Base-by-base conservation (phyloP, 768 basidiomycete genomes). In the Rhizopogon rudus region DNA sequence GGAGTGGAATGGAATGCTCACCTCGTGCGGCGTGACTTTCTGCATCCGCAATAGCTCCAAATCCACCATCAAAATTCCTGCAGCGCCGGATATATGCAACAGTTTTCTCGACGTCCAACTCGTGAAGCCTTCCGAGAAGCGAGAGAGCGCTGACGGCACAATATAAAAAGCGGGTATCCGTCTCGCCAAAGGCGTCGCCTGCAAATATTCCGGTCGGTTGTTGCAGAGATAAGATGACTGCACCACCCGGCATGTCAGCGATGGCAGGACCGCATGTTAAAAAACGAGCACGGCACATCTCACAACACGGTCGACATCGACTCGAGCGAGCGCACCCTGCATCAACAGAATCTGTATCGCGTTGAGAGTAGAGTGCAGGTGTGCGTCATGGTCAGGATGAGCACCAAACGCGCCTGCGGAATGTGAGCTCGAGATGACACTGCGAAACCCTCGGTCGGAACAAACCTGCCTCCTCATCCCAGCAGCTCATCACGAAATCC, bases 11-110 rank as follows among this genome's bases (percentile, higher is more conserved):
- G 5, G 20, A 28, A 29, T 20, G 56, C 65, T 65, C 50, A 93
- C 96, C 93, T 80, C 93, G 91, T 0, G 79, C 91, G 12, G 94
- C 83, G 74, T 99, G 97, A 57, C 89, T 93, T 73, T 99, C 97
- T 1, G 91, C 93, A 0, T 95, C 97, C 14, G 83, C 78, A 14
- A 74, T 70, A 44, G 78, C 85, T 25, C 97, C 96, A 64, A 96
- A 99, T 0, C 93, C 97, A 4, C 95, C 95, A 65, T 99, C 97
- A 67, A 93, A 98, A 69, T 98, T 99, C 65, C 78, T 80, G 71
- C 97, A 98, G 37, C 79, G 74, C 22, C 71, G 67, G 43, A 98
- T 81, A 68, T 96, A 93, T 6, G 71, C 74, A 8, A 90, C 81
- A 0, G 90, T 85, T 63, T 77, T 81, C 29, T 85, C 83, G 51